Evolutionary conservation across 495 filamentous ascomycete species (phyloP).

Genomic region (Cercophora samala): DNA sequence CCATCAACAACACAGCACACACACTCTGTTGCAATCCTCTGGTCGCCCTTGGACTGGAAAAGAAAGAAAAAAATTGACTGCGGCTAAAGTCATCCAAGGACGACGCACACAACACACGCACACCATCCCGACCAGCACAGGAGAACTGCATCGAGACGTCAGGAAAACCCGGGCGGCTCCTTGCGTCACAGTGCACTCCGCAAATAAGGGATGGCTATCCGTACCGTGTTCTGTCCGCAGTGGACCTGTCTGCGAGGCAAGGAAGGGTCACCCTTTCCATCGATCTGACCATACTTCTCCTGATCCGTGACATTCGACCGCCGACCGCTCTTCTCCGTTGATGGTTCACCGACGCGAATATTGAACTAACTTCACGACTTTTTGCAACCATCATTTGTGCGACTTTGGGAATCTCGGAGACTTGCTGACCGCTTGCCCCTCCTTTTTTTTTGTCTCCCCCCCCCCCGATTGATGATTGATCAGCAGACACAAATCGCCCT

Average conservation of each 20-base stretch:
- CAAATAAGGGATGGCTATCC: no score
- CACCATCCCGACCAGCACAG: background rate
- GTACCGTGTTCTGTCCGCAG: background rate
- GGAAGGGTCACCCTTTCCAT: background rate
- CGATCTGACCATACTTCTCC: background rate
- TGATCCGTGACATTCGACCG: background rate
- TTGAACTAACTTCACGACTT: background rate
- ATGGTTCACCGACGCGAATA: background rate
- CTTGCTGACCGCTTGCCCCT: background rate
- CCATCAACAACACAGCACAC: background rate
- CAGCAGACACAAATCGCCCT: background rate
- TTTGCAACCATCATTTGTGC: background rate
- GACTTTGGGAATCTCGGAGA: background rate
- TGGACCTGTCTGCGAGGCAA: background rate
- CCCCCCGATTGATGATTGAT: background rate
- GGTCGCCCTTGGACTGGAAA: background rate
- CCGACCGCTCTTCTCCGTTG: background rate
- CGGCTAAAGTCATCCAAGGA: conserved; percentile 2
- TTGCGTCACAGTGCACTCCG: background rate
- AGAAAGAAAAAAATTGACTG: background rate
- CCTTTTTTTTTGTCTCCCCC: background rate
- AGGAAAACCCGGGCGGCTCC: background rate
- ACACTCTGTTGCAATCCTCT: background rate
- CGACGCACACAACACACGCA: no score
- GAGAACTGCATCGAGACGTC: background rate